These are phyloP conservation scores for Lantana camara DNA, from an alignment of 257 asterid genomes.

Conservation along the genomic window DNA sequence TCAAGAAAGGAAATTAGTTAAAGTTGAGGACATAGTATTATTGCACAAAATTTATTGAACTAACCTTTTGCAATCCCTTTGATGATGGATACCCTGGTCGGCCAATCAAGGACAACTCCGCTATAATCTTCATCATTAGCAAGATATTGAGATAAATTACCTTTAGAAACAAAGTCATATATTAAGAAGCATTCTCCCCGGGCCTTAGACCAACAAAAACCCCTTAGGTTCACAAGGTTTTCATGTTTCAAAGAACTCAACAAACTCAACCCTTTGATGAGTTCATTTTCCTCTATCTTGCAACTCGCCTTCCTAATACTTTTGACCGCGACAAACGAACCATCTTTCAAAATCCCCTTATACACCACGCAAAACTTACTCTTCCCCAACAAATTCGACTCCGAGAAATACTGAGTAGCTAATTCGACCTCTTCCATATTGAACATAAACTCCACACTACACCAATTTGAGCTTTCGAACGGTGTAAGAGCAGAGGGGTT, in stretches of 20 bases:
- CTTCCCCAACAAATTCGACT: conserved; percentile 70
- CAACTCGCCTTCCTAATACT: conserved; percentile 74
- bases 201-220: conserved; percentile 90
- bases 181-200: conserved; percentile 87
- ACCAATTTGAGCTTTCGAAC: too few species aligned
- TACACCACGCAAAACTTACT: conserved; percentile 78
- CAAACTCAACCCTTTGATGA: conserved; percentile 76
- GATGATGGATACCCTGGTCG: conserved; percentile 69
- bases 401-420: conserved; percentile 93
- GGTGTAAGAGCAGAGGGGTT: too few species aligned
- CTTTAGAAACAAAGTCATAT: conserved; percentile 70
- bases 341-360: conserved; percentile 81
- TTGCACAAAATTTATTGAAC: too few species aligned
- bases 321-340: conserved; percentile 72
- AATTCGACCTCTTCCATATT: conserved; percentile 90
- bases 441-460: conserved; percentile 49
- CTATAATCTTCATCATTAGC: conserved; percentile 51
- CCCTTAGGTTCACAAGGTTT: conserved; percentile 73
- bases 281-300: conserved; percentile 74
- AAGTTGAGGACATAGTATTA: too few species aligned
- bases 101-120: conserved; percentile 68
- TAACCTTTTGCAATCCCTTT: conserved; percentile 89
- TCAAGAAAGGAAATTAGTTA: too few species aligned
- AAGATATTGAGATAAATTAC: conserved; percentile 65
- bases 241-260: conserved; percentile 68